Evolutionary conservation across 345 rosid species (phyloP).

Genomic region (Odontarrhena argentea): DNA sequence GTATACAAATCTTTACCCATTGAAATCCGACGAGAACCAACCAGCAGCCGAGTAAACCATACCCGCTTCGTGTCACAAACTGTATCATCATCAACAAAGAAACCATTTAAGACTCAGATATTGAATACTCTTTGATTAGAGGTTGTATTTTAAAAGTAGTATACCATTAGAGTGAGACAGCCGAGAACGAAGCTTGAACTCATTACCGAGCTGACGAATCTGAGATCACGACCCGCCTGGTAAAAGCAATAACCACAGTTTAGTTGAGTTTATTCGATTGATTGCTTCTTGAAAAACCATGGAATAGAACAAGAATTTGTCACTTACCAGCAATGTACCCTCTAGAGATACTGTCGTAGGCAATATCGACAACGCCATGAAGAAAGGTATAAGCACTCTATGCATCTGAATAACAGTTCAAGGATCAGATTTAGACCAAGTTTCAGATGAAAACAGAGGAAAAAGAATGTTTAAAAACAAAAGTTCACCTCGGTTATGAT

Average conservation of each 20-base stretch:
- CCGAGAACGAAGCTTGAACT: slow-evolving; percentile 65
- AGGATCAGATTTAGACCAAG: background rate
- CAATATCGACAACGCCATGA: slow-evolving; percentile 61
- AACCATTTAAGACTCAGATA: no score
- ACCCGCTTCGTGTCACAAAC: slow-evolving; percentile 58
- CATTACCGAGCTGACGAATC: slow-evolving; percentile 66
- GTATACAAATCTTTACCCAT: slow-evolving; percentile 57
- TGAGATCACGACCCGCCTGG: slow-evolving; percentile 86
- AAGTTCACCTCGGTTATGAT: slow-evolving; percentile 60
- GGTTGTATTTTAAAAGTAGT: no score
- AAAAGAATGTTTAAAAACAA: background rate
- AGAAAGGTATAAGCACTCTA: slow-evolving; percentile 67
- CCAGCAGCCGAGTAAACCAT: slow-evolving; percentile 76
- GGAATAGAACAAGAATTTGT: slow-evolving; percentile 1
- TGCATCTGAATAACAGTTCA: slow-evolving; percentile 64
- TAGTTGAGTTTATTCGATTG: background rate
- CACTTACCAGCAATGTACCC: slow-evolving; percentile 80
- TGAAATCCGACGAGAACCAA: slow-evolving; percentile 67
- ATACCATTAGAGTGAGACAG: slow-evolving; percentile 55
- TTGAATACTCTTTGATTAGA: no score
- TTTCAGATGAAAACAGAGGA: slow-evolving; percentile 3
- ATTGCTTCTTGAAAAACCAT: slow-evolving; percentile 21
- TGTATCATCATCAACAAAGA: slow-evolving; percentile 35
- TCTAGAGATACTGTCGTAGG: slow-evolving; percentile 74
- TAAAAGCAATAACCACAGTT: slow-evolving; percentile 9